A percentile compares a stretch with the other conserved stretches of the same genome.
phyloP scores from a whole-genome alignment of 192 early-diverging fungal genomes.

The Podila verticillata region DNA sequence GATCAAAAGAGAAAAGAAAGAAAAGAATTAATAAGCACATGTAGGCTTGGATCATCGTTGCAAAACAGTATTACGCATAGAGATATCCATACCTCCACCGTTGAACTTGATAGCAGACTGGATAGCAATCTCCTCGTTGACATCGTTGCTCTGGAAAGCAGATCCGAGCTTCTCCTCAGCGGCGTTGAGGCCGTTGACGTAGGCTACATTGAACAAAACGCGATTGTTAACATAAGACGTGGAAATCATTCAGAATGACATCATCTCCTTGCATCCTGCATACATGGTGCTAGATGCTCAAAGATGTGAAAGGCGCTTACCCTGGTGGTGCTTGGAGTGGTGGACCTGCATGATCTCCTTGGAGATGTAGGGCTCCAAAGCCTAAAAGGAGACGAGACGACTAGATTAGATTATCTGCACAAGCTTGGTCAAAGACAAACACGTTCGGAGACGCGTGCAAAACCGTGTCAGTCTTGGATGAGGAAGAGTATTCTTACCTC shows the following conservation, averaged over 20 bases:
- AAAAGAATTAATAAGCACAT: neutral
- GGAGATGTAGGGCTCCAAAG: conserved; percentile 92
- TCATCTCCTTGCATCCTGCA: neutral
- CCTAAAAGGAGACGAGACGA: conserved; percentile 51
- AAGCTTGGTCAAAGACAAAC: neutral
- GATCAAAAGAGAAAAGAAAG: neutral
- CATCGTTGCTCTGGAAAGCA: conserved; percentile 75
- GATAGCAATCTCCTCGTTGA: conserved; percentile 77
- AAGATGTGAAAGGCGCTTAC: neutral
- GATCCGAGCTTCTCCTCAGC: conserved; percentile 90
- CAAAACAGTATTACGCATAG: neutral
- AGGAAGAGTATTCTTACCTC: conserved; percentile 6
- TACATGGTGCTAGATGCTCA: no score
- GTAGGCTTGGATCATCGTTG: neutral
- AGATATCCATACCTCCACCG: conserved; percentile 75
- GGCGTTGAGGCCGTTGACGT: conserved; percentile 87
- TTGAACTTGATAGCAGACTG: conserved; percentile 91
- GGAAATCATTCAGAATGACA: neutral
- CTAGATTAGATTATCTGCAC: neutral
- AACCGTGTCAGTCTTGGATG: neutral
- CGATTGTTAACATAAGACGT: neutral
- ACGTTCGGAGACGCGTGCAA: no score
- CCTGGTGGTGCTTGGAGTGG: conserved; percentile 94
- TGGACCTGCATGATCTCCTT: conserved; percentile 96
- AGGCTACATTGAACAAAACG: conserved; percentile 54